Percentiles rank a stretch among this genome's conserved stretches.
These are phyloP conservation scores for Leptographium wingfieldii DNA, from an alignment of 2,329 filamentous ascomycete genomes.

Conservation along the genomic window DNA sequence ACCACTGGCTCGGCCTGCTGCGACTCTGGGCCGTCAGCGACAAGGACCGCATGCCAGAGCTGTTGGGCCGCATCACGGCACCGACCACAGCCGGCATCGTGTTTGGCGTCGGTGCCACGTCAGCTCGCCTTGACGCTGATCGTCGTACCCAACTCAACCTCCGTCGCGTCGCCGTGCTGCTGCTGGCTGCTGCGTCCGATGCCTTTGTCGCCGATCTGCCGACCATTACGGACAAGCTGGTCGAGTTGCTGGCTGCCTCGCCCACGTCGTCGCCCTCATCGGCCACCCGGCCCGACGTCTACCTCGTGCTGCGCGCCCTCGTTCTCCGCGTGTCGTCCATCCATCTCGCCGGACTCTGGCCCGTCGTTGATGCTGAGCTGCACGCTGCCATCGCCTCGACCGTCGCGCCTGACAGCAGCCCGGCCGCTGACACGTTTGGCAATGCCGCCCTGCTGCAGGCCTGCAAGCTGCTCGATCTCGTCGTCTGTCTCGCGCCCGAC, in stretches of 20 bases:
- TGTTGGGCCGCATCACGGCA: constrained; percentile 64
- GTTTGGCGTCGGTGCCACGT: constrained; percentile 94
- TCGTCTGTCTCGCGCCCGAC: constrained; percentile 79
- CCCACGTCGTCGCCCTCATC: constrained; percentile 85
- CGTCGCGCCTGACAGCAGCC: constrained; percentile 50
- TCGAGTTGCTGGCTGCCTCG: constrained; percentile 75
- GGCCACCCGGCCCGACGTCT: constrained; percentile 75
- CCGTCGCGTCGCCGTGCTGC: constrained; percentile 64
- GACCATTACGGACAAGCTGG: constrained; percentile 65
- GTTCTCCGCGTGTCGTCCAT: constrained; percentile 66
- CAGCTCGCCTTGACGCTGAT: constrained; percentile 87
- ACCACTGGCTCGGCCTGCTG: constrained; percentile 71
- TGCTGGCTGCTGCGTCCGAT: constrained; percentile 66
- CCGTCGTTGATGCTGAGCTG: constrained; percentile 74
- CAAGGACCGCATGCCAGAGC: constrained; percentile 75
- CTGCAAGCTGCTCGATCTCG: constrained; percentile 80
- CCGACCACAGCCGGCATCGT: constrained; percentile 92
- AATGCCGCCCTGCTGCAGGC: constrained; percentile 72
- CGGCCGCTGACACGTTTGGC: constrained; percentile 59
- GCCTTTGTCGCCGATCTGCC: constrained; percentile 67
- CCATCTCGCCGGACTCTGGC: constrained; percentile 79
- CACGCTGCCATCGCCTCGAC: constrained; percentile 68
- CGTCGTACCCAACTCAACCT: constrained; percentile 84
- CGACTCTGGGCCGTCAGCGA: constrained; percentile 76
- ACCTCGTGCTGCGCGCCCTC: constrained; percentile 74